phyloP scores from a whole-genome alignment of 345 rosid species.

The Cardamine resedifolia region DNA sequence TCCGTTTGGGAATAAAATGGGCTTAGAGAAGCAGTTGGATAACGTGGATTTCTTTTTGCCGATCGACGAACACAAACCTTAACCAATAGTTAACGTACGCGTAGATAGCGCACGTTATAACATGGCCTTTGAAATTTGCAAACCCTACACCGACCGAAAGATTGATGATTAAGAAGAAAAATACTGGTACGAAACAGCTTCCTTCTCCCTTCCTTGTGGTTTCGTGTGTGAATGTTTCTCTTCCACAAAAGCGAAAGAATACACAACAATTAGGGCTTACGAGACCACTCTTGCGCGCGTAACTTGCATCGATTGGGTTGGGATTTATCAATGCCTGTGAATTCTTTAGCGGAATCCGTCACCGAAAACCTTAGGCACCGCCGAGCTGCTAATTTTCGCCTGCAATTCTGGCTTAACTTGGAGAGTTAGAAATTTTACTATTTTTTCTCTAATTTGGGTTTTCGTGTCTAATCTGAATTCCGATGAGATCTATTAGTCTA shows the following conservation, averaged over 20 bases:
- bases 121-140: slow-evolving; percentile 6
- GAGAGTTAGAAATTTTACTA: slow-evolving; percentile 21
- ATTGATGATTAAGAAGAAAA: slow-evolving; percentile 3
- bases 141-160: slow-evolving; percentile 38
- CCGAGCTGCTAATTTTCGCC: slow-evolving; percentile 37
- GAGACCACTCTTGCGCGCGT: not conserved
- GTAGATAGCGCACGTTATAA: slow-evolving; percentile 42
- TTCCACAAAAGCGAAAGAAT: slow-evolving; percentile 26
- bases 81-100: slow-evolving; percentile 33
- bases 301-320: slow-evolving; percentile 18
- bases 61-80: not conserved
- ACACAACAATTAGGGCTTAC: slow-evolving; percentile 20
- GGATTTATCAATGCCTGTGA: slow-evolving; percentile 65
- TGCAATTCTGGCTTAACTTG: slow-evolving; percentile 39
- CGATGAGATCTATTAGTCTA: no score
- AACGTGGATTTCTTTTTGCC: not conserved
- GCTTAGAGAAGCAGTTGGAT: slow-evolving; percentile 4
- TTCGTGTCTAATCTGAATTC: slow-evolving; percentile 21
- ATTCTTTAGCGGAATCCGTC: slow-evolving; percentile 35
- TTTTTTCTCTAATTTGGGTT: not conserved
- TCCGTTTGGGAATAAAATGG: not conserved
- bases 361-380: slow-evolving; percentile 47
- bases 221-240: slow-evolving; percentile 29
- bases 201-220: not conserved
- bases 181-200: slow-evolving; percentile 6